Base-by-base conservation (phyloP, 2,329 filamentous ascomycete species). In the Elsinoe batatas region DNA sequence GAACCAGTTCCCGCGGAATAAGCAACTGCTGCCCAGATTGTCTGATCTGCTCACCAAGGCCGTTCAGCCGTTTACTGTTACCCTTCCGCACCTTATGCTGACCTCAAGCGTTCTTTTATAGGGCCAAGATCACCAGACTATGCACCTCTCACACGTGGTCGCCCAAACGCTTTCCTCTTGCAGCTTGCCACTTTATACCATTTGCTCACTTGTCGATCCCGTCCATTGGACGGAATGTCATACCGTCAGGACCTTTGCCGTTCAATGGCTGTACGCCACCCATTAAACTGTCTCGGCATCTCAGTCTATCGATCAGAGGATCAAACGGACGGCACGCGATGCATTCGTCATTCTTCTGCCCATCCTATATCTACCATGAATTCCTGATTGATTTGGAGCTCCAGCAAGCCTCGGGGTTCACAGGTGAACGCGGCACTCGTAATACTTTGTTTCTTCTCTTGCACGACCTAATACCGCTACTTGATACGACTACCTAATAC, bases 51-150 rank as follows among this genome's bases (percentile, higher is more conserved):
- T 37, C 32, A 32, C 47, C 32, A 10, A 26, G 40, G 47, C 36
- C 47, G 47, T 51, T 38, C 33, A 1, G 38, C 13, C 47, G 32
- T n/a, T 18, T 38, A 11, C n/a, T 20, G 33, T 36, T 51, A 11
- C 10, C 17, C n/a, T 33, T 18, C 47, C 47, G 47, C 33, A 51
- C 47, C 47, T 51, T 51, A 51, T 17, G 18, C 35, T 36, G 32
- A 51, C 47, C 18, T 36, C 32, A 51, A 51, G 47, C 47, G 47
- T 51, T 51, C 47, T 26, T 30, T 30, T 51, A 51, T 51, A 51
- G 33, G 47, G 47, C 47, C 33, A 51, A 51, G 35, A 35, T 20
- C 47, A 51, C 4, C 47, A 51, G 12, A 38, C 22, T 35, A 49
- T 35, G 47, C 35, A 36, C 8, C 18, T 18, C 18, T 38, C 17